phyloP scores from a whole-genome alignment of 192 early-diverging fungal genomes.

The Linnemannia hyalina region DNA sequence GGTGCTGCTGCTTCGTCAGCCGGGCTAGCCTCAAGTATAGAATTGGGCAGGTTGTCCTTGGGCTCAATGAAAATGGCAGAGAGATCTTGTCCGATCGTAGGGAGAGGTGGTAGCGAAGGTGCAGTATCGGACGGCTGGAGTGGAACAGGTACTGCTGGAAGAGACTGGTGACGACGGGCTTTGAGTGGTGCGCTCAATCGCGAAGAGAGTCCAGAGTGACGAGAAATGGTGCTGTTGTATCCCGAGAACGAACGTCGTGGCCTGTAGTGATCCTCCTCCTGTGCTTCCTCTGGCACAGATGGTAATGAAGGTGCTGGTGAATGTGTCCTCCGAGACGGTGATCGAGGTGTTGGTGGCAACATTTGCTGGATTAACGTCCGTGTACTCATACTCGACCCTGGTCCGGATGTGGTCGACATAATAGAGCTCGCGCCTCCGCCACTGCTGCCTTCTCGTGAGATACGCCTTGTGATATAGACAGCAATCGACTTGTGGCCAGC shows the following conservation, averaged over 20 bases:
- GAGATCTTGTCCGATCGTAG: neutral
- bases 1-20: neutral
- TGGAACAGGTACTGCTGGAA: neutral
- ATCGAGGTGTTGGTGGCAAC: constrained; percentile 19
- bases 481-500: constrained; percentile 48
- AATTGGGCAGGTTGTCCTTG: neutral
- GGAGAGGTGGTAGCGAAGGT: neutral
- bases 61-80: constrained; percentile 13
- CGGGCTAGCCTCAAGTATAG: neutral
- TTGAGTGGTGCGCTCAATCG: constrained; percentile 9
- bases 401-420: neutral
- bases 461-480: constrained; percentile 43
- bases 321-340: constrained; percentile 44
- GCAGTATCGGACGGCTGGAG: neutral
- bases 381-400: constrained; percentile 18
- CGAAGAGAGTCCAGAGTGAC: constrained; percentile 25
- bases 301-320: constrained; percentile 53
- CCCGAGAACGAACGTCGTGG: constrained; percentile 39
- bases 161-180: constrained; percentile 19
- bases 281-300: constrained; percentile 36
- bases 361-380: constrained; percentile 14
- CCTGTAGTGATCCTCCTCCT: constrained; percentile 16
- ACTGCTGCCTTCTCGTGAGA: constrained; percentile 12
- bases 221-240: constrained; percentile 41
- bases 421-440: neutral